Evolutionary conservation across 495 filamentous ascomycete genomes (phyloP).

Genomic region (Aspergillus nanangensis): DNA sequence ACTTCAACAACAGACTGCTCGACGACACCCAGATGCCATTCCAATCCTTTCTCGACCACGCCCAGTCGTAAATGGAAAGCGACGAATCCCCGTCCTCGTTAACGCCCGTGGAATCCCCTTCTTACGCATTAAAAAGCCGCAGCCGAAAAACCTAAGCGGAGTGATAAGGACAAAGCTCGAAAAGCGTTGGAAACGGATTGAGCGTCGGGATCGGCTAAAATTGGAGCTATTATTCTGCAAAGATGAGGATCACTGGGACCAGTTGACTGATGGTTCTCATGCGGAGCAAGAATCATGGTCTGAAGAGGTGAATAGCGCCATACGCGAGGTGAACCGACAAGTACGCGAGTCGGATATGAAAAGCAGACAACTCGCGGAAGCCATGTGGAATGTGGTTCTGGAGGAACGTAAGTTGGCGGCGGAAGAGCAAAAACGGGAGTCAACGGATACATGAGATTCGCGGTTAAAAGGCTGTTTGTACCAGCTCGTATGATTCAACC

Average conservation of each 20-base stretch:
- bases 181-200: conserved; percentile 32
- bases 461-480: too few species aligned
- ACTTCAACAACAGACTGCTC: conserved; percentile 23
- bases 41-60: conserved; percentile 41
- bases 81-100: conserved; percentile 57
- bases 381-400: conserved; percentile 41
- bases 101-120: conserved; percentile 61
- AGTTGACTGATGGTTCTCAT: conserved; percentile 16
- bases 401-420: conserved; percentile 33
- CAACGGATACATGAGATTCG: neutral
- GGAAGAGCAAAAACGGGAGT: conserved; percentile 27
- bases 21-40: conserved; percentile 33
- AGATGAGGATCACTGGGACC: conserved; percentile 59
- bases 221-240: conserved; percentile 36
- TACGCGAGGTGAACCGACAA: conserved; percentile 15
- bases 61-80: conserved; percentile 44
- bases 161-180: conserved; percentile 51
- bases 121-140: conserved; percentile 66
- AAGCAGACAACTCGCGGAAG: conserved; percentile 25
- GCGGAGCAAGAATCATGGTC: conserved; percentile 22
- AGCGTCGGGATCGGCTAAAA: conserved; percentile 25
- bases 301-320: conserved; percentile 9
- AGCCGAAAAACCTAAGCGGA: conserved; percentile 51
- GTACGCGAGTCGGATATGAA: conserved; percentile 22
- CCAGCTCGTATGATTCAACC: too few species aligned